Percentiles rank a stretch among this genome's conserved stretches.
Evolutionary conservation across 805 yeast genomes (phyloP).

Genomic region (Saccharomyces eubayanus): DNA sequence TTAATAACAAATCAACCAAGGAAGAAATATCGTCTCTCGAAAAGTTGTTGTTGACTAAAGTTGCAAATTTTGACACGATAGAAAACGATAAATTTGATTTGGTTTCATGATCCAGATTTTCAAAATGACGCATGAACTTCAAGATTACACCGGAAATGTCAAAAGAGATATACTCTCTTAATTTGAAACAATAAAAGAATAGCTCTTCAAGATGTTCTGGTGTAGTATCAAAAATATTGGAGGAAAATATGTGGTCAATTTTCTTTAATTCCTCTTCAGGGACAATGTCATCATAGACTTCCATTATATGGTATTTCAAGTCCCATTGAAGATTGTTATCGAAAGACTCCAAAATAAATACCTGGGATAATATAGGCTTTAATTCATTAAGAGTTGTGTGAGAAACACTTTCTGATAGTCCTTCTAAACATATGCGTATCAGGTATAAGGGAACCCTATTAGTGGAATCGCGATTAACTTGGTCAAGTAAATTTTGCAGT

Average conservation of each 20-base stretch:
- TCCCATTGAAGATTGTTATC: constrained; percentile 35
- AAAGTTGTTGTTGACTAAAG: constrained; percentile 36
- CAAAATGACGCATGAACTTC: constrained; percentile 24
- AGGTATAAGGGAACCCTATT: constrained; percentile 13
- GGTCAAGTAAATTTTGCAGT: constrained; percentile 16
- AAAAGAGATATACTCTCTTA: constrained; percentile 38
- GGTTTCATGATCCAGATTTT: constrained; percentile 3
- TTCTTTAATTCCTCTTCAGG: constrained; percentile 19
- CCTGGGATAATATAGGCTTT: constrained; percentile 16
- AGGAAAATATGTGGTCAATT: constrained; percentile 1
- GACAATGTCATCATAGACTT: constrained; percentile 37
- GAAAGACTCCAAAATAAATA: constrained; percentile 19
- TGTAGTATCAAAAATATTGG: not conserved
- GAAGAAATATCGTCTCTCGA: constrained; percentile 22
- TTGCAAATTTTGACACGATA: constrained; percentile 8
- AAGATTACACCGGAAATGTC: constrained; percentile 15
- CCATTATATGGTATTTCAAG: constrained; percentile 39
- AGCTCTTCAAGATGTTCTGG: constrained; percentile 8
- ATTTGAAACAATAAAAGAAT: constrained; percentile 40
- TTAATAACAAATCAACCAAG: constrained; percentile 29
- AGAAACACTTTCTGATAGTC: constrained; percentile 32
- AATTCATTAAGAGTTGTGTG: constrained; percentile 21
- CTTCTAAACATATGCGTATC: constrained; percentile 32
- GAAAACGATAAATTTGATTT: not conserved
- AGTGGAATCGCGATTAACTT: constrained; percentile 2